These are phyloP conservation scores for Plantago lanceolata DNA, from an alignment of 305 asterid species.

Conservation along the genomic window DNA sequence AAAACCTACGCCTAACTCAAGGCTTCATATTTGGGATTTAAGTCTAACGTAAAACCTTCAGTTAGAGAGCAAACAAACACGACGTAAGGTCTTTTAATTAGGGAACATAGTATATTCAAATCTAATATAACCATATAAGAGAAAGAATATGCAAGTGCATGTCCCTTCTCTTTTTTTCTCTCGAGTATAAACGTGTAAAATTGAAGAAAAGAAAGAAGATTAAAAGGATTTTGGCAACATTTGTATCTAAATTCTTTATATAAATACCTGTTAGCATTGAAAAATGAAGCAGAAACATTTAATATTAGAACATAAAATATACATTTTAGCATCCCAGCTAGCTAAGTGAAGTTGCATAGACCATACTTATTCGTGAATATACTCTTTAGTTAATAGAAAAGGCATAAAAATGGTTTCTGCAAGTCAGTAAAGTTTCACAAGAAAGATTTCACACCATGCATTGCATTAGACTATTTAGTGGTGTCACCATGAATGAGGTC, in stretches of 20 bases:
- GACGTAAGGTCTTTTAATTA: neutral
- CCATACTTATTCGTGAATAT: neutral
- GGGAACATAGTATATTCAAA: neutral
- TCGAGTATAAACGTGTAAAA: too few species aligned
- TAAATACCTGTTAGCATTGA: neutral
- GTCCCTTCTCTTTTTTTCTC: neutral
- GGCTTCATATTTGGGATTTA: too few species aligned
- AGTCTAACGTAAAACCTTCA: too few species aligned
- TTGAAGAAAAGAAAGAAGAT: neutral
- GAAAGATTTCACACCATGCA: neutral
- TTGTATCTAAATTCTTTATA: neutral
- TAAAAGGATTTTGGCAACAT: neutral
- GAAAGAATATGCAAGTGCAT: neutral
- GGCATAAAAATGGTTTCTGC: neutral
- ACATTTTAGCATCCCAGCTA: neutral
- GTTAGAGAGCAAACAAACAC: too few species aligned
- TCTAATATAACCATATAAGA: neutral
- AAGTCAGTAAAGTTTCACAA: neutral
- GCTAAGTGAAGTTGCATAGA: neutral
- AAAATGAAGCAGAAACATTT: neutral
- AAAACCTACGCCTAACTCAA: too few species aligned
- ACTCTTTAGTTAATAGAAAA: too few species aligned
- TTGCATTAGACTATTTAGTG: neutral
- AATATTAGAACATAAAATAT: neutral
- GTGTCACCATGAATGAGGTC: neutral